Evolutionary conservation across 2,329 filamentous ascomycete genomes (phyloP).

Genomic region (Sporothrix euskadiensis): DNA sequence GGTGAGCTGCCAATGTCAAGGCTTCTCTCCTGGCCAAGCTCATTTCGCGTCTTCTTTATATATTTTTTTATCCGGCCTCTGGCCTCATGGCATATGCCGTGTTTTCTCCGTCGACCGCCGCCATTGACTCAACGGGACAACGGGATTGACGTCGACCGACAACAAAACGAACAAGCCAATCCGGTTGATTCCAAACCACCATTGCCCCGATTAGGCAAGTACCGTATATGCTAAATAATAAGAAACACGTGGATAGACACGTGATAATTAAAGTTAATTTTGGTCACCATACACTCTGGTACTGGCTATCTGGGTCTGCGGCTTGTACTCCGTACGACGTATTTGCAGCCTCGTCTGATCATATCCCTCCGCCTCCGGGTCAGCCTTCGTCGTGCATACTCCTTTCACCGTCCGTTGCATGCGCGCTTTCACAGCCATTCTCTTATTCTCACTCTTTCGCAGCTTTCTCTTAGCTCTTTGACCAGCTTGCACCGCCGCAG

Average conservation of each 20-base stretch:
- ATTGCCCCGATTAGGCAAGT: slow-evolving; percentile 2
- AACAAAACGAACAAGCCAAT: no score
- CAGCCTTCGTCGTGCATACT: slow-evolving; percentile 4
- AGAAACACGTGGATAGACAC: background rate
- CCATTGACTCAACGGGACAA: background rate
- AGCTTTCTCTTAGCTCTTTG: background rate
- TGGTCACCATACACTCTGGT: background rate
- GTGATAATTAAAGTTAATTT: background rate
- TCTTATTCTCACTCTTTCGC: background rate
- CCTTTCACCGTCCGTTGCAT: background rate
- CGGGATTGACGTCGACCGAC: background rate
- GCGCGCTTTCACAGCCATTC: background rate
- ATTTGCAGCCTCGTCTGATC: slow-evolving; percentile 7
- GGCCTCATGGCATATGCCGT: background rate
- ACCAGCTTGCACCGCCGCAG: background rate
- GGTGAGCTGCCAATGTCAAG: background rate
- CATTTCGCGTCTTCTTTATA: background rate
- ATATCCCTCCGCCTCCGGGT: background rate
- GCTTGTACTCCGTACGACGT: background rate
- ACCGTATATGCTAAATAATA: background rate
- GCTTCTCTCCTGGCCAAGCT: background rate
- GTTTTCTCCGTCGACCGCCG: background rate
- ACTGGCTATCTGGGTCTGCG: background rate
- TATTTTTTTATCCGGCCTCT: no score
- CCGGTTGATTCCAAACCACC: slow-evolving; percentile 2